Evolutionary conservation across 352 stramenopile species (phyloP).

Genomic region (Phytophthora pluvialis): DNA sequence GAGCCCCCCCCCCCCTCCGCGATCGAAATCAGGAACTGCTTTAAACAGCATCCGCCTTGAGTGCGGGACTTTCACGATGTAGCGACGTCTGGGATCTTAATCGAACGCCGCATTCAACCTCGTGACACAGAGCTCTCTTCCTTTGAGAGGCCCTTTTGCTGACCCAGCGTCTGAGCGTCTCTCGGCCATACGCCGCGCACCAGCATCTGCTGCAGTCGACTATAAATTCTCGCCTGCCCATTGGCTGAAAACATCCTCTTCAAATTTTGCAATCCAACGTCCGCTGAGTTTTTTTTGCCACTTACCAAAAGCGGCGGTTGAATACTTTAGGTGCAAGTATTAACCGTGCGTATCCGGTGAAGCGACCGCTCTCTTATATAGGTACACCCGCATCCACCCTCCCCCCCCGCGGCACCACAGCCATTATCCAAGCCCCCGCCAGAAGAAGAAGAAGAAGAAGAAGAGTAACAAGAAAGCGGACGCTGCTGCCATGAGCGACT

Average conservation of each 20-base stretch:
- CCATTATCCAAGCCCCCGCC: constrained; percentile 9
- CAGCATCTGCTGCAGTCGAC: background rate
- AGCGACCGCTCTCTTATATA: too few species aligned
- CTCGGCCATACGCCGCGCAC: background rate
- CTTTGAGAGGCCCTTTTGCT: background rate
- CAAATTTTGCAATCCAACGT: constrained; percentile 27
- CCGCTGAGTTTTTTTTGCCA: constrained; percentile 7
- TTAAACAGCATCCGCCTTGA: background rate
- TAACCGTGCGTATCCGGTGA: constrained; percentile 4
- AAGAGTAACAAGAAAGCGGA: too few species aligned
- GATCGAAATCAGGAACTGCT: background rate
- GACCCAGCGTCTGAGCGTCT: background rate
- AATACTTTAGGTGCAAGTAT: too few species aligned
- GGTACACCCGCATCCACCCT: too few species aligned
- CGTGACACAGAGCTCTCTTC: background rate
- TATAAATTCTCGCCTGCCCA: background rate
- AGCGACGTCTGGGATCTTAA: constrained; percentile 20
- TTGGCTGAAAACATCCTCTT: constrained; percentile 18
- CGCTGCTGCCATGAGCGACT: constrained; percentile 30
- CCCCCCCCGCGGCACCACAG: background rate
- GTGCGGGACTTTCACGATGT: constrained; percentile 16
- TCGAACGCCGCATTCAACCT: constrained; percentile 10
- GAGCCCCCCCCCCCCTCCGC: too few species aligned
- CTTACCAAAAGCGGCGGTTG: too few species aligned
- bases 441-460: background rate